Percentiles rank a stretch among this genome's conserved stretches.
These are phyloP conservation scores for Fusarium dlaminii DNA, from an alignment of 2,329 filamentous ascomycete genomes.

Conservation along the genomic window DNA sequence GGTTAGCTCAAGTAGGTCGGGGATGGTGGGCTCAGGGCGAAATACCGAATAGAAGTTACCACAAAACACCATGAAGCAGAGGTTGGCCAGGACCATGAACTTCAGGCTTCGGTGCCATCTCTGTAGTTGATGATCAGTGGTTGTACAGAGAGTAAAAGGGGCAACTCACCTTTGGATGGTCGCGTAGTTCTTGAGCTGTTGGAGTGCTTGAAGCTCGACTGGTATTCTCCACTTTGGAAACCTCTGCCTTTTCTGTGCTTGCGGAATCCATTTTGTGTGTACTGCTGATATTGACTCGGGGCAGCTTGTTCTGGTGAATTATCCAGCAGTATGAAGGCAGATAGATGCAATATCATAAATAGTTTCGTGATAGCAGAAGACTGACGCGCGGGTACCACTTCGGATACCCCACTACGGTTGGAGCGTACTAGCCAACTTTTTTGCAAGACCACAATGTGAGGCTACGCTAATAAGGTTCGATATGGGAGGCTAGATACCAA, in stretches of 20 bases:
- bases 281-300: rapidly evolving
- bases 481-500: neutral
- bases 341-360: neutral
- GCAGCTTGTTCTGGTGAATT: rapidly evolving
- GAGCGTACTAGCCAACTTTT: neutral
- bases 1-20: neutral
- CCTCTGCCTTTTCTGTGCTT: neutral
- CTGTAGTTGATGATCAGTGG: neutral
- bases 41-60: neutral
- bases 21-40: rapidly evolving
- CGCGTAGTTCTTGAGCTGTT: neutral
- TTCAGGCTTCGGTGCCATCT: neutral
- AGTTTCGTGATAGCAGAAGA: neutral
- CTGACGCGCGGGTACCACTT: neutral
- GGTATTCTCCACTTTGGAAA: neutral
- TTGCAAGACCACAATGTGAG: neutral
- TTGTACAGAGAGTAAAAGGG: neutral
- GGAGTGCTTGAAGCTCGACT: neutral
- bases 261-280: neutral
- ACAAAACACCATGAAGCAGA: neutral
- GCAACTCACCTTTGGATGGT: neutral
- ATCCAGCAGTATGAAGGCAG: neutral
- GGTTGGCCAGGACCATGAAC: neutral
- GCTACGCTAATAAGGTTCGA: neutral
- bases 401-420: neutral